A percentile compares a stretch with the other conserved stretches of the same genome.
Evolutionary conservation across 345 rosid species (phyloP).

Genomic region (Moricandia moricandioides): DNA sequence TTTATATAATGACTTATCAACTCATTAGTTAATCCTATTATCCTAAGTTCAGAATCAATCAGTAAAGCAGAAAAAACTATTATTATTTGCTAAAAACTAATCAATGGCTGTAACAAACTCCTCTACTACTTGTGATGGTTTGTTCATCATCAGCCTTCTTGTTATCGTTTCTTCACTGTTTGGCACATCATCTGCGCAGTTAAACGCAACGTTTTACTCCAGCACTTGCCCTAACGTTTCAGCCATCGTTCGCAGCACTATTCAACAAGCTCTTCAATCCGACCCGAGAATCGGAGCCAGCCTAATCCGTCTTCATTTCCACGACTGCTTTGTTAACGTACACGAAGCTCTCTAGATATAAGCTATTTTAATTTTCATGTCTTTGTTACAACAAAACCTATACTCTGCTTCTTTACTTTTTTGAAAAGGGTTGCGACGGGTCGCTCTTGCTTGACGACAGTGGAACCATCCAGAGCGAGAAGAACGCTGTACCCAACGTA

Average conservation of each 20-base stretch:
- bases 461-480: constrained; percentile 56
- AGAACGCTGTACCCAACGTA: constrained; percentile 47
- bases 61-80: neutral
- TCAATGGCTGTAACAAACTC: constrained; percentile 18
- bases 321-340: constrained; percentile 83
- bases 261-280: constrained; percentile 58
- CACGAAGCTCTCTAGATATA: neutral
- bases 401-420: neutral
- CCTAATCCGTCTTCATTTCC: constrained; percentile 79
- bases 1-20: constrained; percentile 16
- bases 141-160: constrained; percentile 17
- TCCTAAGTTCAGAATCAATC: constrained; percentile 8
- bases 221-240: constrained; percentile 66
- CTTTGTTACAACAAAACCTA: neutral
- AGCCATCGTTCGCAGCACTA: constrained; percentile 44
- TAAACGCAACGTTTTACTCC: constrained; percentile 56
- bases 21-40: constrained; percentile 5
- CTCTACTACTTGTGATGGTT: constrained; percentile 9
- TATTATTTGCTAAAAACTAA: neutral
- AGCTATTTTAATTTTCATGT: neutral
- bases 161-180: constrained; percentile 15
- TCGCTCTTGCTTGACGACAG: constrained; percentile 58
- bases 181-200: constrained; percentile 36
- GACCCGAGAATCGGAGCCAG: constrained; percentile 72
- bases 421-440: constrained; percentile 64